phyloP scores from a whole-genome alignment of 2,329 filamentous ascomycete species.

The Pestalotiopsis sp. region DNA sequence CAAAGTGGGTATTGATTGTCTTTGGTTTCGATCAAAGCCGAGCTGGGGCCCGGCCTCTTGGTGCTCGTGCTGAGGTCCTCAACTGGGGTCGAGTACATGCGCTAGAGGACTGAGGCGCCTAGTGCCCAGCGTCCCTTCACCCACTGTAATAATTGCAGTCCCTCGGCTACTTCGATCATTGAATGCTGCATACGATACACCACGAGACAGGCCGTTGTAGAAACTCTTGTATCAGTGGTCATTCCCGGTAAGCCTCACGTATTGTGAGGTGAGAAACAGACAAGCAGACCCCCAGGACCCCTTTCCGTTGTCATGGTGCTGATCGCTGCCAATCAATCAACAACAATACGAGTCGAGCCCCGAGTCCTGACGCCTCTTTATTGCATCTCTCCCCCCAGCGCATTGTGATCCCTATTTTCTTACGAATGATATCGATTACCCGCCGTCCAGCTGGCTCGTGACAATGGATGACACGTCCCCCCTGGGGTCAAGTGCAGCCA shows the following conservation, averaged over 20 bases:
- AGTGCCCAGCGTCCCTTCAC: background rate
- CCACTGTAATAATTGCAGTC: too few relatives aligned
- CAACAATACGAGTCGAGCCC: too few relatives aligned
- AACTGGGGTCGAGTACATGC: background rate
- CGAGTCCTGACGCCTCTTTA: background rate
- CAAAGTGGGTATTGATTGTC: slow-evolving; percentile 9
- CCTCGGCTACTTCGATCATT: too few relatives aligned
- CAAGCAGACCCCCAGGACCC: too few relatives aligned
- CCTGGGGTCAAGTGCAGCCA: background rate
- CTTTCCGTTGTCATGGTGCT: too few relatives aligned
- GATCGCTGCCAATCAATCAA: too few relatives aligned
- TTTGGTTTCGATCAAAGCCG: background rate
- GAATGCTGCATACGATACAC: too few relatives aligned
- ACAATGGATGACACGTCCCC: background rate
- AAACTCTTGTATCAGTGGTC: too few relatives aligned
- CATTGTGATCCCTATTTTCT: background rate
- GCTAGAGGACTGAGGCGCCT: background rate
- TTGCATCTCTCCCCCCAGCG: background rate
- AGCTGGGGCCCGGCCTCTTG: background rate
- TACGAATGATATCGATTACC: background rate
- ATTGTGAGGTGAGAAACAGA: too few relatives aligned
- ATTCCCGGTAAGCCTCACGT: too few relatives aligned
- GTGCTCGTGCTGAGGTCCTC: background rate
- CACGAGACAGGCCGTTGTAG: too few relatives aligned
- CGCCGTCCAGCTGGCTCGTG: background rate